Conservation (phyloP, 768 basidiomycete genomes). For the Boletellus ananas region DNA sequence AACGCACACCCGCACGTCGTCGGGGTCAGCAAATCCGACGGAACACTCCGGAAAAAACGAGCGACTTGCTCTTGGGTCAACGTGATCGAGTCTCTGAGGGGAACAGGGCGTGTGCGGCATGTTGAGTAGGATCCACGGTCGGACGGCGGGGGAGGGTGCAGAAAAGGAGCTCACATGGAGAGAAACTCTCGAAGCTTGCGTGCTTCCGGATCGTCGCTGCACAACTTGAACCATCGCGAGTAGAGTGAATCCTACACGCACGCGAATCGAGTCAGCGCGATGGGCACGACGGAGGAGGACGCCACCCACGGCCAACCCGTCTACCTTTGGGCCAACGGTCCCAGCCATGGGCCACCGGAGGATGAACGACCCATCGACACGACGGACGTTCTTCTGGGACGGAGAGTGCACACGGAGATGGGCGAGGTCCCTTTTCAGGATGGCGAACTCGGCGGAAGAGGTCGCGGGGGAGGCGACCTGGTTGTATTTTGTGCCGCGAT, state of each 20-base stretch:
- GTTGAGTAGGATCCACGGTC: constrained; percentile 7
- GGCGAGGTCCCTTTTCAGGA: constrained; percentile 27
- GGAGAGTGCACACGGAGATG: constrained; percentile 30
- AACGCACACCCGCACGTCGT: not conserved
- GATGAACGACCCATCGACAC: constrained; percentile 18
- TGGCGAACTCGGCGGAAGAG: constrained; percentile 16
- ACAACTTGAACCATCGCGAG: constrained; percentile 24
- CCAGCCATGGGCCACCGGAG: constrained; percentile 23
- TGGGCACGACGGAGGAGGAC: not conserved
- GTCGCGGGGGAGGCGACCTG: constrained; percentile 10
- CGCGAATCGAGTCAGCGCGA: constrained; percentile 1
- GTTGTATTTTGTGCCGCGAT: constrained; percentile 17
- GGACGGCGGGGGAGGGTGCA: not conserved
- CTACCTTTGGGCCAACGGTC: constrained; percentile 1
- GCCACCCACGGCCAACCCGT: constrained; percentile 6
- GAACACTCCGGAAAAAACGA: not conserved
- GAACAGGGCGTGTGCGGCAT: too few species aligned
- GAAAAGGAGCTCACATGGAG: constrained; percentile 24
- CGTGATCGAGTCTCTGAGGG: constrained; percentile 19
- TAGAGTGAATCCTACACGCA: constrained; percentile 21
- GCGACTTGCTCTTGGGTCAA: constrained; percentile 22
- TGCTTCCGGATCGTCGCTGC: constrained; percentile 22
- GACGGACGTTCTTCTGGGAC: constrained; percentile 26
- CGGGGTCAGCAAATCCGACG: constrained; percentile 7
- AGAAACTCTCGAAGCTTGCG: constrained; percentile 21